phyloP scores from a whole-genome alignment of 108 stramenopile species.

The Cyclotella baltica region DNA sequence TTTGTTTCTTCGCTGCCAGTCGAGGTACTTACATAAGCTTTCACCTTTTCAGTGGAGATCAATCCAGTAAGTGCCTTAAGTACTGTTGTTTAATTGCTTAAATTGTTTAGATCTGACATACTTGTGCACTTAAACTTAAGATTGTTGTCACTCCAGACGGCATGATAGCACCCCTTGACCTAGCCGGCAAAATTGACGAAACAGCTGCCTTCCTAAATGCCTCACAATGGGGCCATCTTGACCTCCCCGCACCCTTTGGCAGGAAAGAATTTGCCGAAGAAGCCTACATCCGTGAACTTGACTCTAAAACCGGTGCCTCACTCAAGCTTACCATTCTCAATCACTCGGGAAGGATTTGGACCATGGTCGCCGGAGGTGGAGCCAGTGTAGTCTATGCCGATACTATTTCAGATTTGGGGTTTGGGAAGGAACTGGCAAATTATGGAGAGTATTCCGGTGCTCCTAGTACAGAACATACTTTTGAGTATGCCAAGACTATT shows the following conservation, averaged over 20 bases:
- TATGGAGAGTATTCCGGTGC: slow-evolving; percentile 95
- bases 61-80: too few relatives aligned
- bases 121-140: too few relatives aligned
- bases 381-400: slow-evolving; percentile 94
- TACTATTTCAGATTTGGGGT: slow-evolving; percentile 92
- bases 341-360: slow-evolving; percentile 86
- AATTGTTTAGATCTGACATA: too few relatives aligned
- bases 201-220: slow-evolving; percentile 84
- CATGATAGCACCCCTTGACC: slow-evolving; percentile 77
- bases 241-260: slow-evolving; percentile 87
- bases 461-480: slow-evolving; percentile 88
- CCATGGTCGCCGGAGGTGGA: slow-evolving; percentile 96
- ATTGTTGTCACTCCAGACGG: slow-evolving; percentile 68
- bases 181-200: slow-evolving; percentile 93
- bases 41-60: slow-evolving; percentile 66
- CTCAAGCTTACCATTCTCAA: slow-evolving; percentile 95
- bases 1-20: background rate
- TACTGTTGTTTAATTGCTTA: too few relatives aligned
- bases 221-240: slow-evolving; percentile 84
- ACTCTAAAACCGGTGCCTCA: slow-evolving; percentile 87
- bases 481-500: slow-evolving; percentile 90
- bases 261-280: slow-evolving; percentile 90
- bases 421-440: slow-evolving; percentile 86
- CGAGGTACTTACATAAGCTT: background rate
- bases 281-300: slow-evolving; percentile 83